Evolutionary conservation across 1,139 yeast species (phyloP), one percentile per base, ranked within the genome.

Genomic region (Lodderomyces margitis): DNA sequence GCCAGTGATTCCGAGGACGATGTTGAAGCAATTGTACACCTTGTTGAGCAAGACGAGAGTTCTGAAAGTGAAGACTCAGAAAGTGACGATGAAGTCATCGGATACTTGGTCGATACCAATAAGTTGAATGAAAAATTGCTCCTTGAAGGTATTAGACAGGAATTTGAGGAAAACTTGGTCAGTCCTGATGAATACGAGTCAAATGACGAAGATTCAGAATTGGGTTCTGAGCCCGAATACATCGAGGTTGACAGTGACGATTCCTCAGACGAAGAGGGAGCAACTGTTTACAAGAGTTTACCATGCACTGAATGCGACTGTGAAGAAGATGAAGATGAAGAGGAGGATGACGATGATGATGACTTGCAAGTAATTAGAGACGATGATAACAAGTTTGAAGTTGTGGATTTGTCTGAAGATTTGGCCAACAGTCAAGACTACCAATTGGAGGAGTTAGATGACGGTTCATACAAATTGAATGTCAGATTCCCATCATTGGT

Each of bases 361-460:
- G 51, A 50, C n/a, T 48, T 55, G 33, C 59, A 64, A 44, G 50
- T 57, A 32, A 66, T 68, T 36, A 54, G 61, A 36, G 66, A 66
- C 44, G 60, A 64, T 12, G 75, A 68, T 31, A 68, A 66, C 15
- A 72, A 67, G 40, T 56, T 60, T 43, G 64, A 61, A 40, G 56
- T 71, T 24, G 66, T 71, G 47, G 77, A 72, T 52, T 66, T 71
- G 54, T 57, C 71, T 37, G 64, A 63, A 41, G 78, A 72, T 53
- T 66, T 72, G 51, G 67, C 62, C 46, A 59, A 69, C 54, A 67
- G 74, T 41, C 71, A 69, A 49, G 78, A 72, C 54, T 71, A 74
- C 53, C 75, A 71, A 54, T 63, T 72, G 51, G 56, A 61, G 34
- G 68, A 71, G 49, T 52, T 66, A 21, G 69, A 70, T 46, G 72